A percentile compares a stretch with the other conserved stretches of the same genome.
Conservation (phyloP, 1,139 yeast genomes). For the Hyphopichia burtonii region DNA sequence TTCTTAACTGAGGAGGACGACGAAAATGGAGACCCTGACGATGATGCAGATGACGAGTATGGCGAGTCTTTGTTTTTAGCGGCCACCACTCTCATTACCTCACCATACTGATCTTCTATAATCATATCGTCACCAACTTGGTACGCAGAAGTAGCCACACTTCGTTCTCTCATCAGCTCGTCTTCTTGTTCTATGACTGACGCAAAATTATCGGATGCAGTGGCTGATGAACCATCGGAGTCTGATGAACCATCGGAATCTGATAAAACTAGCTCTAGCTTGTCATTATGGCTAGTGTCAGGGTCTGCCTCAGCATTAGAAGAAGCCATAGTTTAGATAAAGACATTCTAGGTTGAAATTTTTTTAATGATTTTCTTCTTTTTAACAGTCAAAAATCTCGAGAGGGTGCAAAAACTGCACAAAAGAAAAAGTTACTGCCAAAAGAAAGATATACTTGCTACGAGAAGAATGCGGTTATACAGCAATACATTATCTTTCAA, state of each 20-base stretch:
- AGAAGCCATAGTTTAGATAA: no score
- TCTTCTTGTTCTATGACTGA: neutral
- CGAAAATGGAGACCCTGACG: neutral
- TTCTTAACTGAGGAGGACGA: neutral
- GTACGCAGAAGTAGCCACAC: neutral
- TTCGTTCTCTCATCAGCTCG: neutral
- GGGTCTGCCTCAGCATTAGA: no score
- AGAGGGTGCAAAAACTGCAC: no score
- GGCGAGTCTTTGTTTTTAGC: neutral
- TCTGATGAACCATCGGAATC: neutral
- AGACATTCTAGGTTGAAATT: no score
- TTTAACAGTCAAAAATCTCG: no score
- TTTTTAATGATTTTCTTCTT: no score
- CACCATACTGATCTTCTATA: slow-evolving; percentile 1
- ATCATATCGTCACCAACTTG: neutral
- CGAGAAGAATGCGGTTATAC: no score
- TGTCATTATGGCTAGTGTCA: neutral
- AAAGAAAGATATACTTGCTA: no score
- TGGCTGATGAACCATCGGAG: neutral
- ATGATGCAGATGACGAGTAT: neutral
- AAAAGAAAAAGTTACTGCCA: no score
- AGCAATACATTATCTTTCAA: no score
- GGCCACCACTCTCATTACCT: neutral
- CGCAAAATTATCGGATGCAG: neutral
- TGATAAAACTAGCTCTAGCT: neutral